phyloP scores from a whole-genome alignment of 1,139 yeast genomes.

The Pneumocystis wakefieldiae region DNA sequence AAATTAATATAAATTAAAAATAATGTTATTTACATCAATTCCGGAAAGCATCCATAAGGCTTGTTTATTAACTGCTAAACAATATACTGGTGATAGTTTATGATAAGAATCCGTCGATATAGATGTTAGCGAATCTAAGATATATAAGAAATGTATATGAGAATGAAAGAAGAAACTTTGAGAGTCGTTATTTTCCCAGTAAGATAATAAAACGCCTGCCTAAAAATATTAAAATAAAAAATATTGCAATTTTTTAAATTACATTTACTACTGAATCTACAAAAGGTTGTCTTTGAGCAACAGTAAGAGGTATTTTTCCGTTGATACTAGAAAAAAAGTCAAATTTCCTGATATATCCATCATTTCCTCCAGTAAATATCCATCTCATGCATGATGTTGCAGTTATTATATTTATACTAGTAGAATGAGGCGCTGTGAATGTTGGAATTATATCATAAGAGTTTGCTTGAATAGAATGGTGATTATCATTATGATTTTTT shows the following conservation, averaged over 20 bases:
- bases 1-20: constrained; percentile 11
- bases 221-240: constrained; percentile 16
- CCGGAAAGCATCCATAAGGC: constrained; percentile 83
- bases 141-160: background rate
- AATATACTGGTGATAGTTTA: constrained; percentile 62
- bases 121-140: background rate
- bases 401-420: constrained; percentile 53
- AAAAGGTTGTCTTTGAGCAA: constrained; percentile 77
- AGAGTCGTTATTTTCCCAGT: constrained; percentile 69
- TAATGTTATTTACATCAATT: constrained; percentile 26
- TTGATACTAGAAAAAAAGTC: constrained; percentile 75
- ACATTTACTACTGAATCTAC: constrained; percentile 64
- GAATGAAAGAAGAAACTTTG: background rate
- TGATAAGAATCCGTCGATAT: constrained; percentile 22
- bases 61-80: constrained; percentile 68
- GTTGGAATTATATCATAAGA: constrained; percentile 31
- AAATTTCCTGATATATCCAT: constrained; percentile 80
- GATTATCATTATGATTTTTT: background rate
- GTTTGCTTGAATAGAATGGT: constrained; percentile 1
- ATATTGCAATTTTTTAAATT: background rate
- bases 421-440: constrained; percentile 29
- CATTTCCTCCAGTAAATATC: constrained; percentile 91
- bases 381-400: constrained; percentile 72
- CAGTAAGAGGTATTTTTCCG: constrained; percentile 80
- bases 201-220: constrained; percentile 69